Base-by-base conservation (phyloP, 2,329 filamentous ascomycete genomes). In the Onygenales sp. region DNA sequence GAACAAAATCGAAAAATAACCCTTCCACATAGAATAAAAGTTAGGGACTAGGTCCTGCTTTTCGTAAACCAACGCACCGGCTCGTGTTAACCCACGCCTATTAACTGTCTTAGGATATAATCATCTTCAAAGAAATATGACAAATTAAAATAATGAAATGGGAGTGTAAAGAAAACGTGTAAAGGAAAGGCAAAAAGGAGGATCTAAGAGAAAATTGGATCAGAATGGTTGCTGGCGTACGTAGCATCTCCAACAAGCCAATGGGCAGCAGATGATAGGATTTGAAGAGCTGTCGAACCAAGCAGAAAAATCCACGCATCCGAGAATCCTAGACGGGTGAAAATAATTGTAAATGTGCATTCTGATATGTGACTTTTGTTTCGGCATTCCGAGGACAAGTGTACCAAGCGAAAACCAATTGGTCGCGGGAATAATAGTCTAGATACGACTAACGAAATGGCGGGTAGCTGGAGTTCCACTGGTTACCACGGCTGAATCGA, bases 401-500 rank as follows among this genome's bases (percentile, higher is more conserved):
- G 38, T 27, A 11, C n/a, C 35, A 49, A 53, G 33, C 31, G 39
- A 35, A 32, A 50, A n/a, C 49, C 38, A 56, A 49, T 36, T 51
- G 43, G 17, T 49, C 39, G 11, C 41, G 14, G 47, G 42, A 49
- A 44, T 43, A 36, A 42, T 49, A 43, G 41, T 49, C 43, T 36
- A 43, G 39, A 32, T 52, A 42, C 41, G 32, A 50, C 65, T 59
- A 72, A 58, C 67, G 70, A 56, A 69, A 71, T 27, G 66, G 64
- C 14, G 66, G 60, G 55, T 71, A 71, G 52, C 57, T 64, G 39
- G 68, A 55, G 44, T 59, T 63, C 70, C 70, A 73, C 54, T 71
- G 68, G 53, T 55, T 63, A 42, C 64, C 65, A 21, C 69, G 69
- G 51, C 57, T 61, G 54, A 69, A 69, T 42, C 70, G 66, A 41